These are phyloP conservation scores for Lactifluus hygrophoroides DNA, from an alignment of 768 basidiomycete genomes.

Conservation along the genomic window DNA sequence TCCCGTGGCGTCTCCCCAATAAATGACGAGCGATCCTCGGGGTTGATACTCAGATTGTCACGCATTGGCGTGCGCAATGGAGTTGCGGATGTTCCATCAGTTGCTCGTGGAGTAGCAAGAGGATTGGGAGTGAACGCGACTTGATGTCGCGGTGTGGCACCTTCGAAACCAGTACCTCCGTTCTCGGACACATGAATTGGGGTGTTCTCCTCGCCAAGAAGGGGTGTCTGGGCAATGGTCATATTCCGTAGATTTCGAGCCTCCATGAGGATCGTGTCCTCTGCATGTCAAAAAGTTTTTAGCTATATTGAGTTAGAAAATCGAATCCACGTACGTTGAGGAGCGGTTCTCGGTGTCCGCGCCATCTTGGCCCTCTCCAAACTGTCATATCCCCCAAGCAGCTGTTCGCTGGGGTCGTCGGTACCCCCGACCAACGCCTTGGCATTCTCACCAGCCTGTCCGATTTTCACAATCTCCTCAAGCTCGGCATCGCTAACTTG, in stretches of 20 bases:
- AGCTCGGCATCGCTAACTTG: conserved; percentile 93
- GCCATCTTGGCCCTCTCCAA: conserved; percentile 85
- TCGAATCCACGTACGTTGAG: conserved; percentile 51
- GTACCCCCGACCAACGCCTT: conserved; percentile 77
- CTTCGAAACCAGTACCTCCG: conserved; percentile 89
- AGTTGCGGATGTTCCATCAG: conserved; percentile 45
- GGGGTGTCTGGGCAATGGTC: conserved; percentile 85
- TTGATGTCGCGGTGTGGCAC: conserved; percentile 89
- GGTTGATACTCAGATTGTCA: conserved; percentile 87
- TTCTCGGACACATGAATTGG: conserved; percentile 67
- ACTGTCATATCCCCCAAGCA: conserved; percentile 89
- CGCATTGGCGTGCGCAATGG: conserved; percentile 92
- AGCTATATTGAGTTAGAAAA: conserved; percentile 7
- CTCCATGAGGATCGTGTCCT: conserved; percentile 91
- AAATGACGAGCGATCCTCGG: conserved; percentile 45
- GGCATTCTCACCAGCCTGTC: conserved; percentile 83
- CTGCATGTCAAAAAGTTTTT: conserved; percentile 34
- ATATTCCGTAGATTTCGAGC: conserved; percentile 94
- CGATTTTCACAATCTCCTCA: conserved; percentile 98
- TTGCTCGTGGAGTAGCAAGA: conserved; percentile 67
- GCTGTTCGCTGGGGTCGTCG: conserved; percentile 73
- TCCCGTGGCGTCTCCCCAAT: conserved; percentile 71
- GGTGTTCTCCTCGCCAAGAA: conserved; percentile 96
- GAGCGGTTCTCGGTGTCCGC: conserved; percentile 88
- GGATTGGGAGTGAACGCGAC: conserved; percentile 95